These are phyloP conservation scores for Solanum tarapatanum DNA, from an alignment of 257 asterid species.

Conservation along the genomic window DNA sequence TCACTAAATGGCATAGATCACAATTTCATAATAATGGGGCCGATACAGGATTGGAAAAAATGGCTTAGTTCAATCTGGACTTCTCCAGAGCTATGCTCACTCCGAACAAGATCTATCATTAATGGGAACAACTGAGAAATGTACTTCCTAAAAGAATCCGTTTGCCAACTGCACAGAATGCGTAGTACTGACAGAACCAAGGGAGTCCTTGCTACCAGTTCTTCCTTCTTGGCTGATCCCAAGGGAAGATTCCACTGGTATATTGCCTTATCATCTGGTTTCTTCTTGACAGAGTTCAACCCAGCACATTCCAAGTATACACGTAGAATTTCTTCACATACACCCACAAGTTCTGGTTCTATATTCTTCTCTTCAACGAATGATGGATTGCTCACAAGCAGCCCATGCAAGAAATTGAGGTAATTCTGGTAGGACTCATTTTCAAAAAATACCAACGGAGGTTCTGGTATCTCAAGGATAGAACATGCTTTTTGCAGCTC, in stretches of 20 bases:
- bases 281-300: conserved; percentile 15
- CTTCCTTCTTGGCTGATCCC: conserved; percentile 90
- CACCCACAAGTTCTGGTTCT: conserved; percentile 63
- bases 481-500: conserved; percentile 69
- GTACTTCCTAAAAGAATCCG: conserved; percentile 39
- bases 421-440: conserved; percentile 67
- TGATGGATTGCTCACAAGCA: conserved; percentile 36
- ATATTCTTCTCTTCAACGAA: conserved; percentile 39
- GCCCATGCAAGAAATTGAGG: conserved; percentile 55
- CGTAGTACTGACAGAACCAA: conserved; percentile 50
- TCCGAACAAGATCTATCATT: conserved; percentile 74
- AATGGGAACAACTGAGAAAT: conserved; percentile 53
- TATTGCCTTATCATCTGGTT: conserved; percentile 16
- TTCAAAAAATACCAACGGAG: conserved; percentile 89
- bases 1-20: not conserved
- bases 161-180: conserved; percentile 47
- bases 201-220: conserved; percentile 79
- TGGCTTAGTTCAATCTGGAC: conserved; percentile 64
- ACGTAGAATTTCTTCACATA: conserved; percentile 52
- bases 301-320: conserved; percentile 73
- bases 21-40: conserved; percentile 46
- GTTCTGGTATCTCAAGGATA: conserved; percentile 65
- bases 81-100: conserved; percentile 83
- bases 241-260: conserved; percentile 55
- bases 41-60: conserved; percentile 62